A percentile compares a stretch with the other conserved stretches of the same genome.
Evolutionary conservation across 805 yeast genomes (phyloP).

Genomic region (Ascoidea rubescens): DNA sequence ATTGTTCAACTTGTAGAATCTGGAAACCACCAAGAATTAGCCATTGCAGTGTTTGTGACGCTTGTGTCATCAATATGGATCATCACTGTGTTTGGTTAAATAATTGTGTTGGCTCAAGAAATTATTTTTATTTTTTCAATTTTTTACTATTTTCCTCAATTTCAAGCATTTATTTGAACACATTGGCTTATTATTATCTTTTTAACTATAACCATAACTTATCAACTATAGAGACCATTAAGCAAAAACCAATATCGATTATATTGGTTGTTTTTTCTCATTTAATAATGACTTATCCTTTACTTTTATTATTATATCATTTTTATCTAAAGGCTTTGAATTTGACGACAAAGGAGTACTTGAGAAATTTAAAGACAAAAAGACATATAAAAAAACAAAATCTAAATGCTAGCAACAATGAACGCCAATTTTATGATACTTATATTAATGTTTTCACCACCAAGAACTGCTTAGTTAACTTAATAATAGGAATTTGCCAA

Average conservation of each 20-base stretch:
- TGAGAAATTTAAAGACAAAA: constrained; percentile 28
- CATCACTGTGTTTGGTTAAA: constrained; percentile 61
- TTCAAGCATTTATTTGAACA: constrained; percentile 16
- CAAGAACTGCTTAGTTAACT: constrained; percentile 18
- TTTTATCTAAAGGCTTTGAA: constrained; percentile 37
- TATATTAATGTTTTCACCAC: constrained; percentile 24
- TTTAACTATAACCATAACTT: constrained; percentile 10
- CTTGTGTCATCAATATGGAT: constrained; percentile 50
- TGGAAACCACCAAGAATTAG: constrained; percentile 72
- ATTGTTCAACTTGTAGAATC: constrained; percentile 49
- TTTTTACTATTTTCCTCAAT: constrained; percentile 29
- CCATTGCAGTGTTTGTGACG: constrained; percentile 60
- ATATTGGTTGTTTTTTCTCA: constrained; percentile 37
- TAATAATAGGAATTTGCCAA: constrained; percentile 19
- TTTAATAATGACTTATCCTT: constrained; percentile 39
- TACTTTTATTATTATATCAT: constrained; percentile 38
- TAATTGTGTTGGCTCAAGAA: constrained; percentile 65
- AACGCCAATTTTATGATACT: too few species aligned
- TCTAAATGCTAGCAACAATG: constrained; percentile 9
- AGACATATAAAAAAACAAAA: constrained; percentile 13
- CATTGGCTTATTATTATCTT: constrained; percentile 20
- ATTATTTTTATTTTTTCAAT: constrained; percentile 45
- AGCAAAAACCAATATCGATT: constrained; percentile 26
- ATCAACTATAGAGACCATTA: constrained; percentile 9
- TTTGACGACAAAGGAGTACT: constrained; percentile 61